Percentiles rank a stretch among this genome's conserved stretches.
Evolutionary conservation across 208 protist species (phyloP).

Genomic region (Plasmodiophora brassicae): DNA sequence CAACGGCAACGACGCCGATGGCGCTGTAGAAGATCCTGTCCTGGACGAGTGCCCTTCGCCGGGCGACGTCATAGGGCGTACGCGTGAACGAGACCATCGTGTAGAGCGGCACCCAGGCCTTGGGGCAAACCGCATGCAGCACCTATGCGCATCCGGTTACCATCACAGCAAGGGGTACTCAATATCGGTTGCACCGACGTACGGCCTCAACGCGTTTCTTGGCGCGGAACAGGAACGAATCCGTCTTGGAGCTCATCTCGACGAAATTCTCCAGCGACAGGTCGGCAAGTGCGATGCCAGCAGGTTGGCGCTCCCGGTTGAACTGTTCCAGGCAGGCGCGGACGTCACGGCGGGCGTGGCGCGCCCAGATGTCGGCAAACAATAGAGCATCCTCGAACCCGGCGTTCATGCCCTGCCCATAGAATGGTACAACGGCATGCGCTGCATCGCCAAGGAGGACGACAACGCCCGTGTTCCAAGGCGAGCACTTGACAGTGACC

Average conservation of each 20-base stretch:
- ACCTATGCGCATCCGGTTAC: background rate
- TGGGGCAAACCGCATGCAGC: background rate
- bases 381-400: constrained; percentile 28
- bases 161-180: background rate
- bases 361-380: constrained; percentile 10
- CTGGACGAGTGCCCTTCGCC: background rate
- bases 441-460: constrained; percentile 20
- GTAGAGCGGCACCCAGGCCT: constrained; percentile 6
- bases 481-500: background rate
- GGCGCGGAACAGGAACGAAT: background rate
- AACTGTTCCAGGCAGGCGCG: background rate
- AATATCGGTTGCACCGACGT: background rate
- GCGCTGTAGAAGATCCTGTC: background rate
- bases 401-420: constrained; percentile 34
- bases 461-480: constrained; percentile 2
- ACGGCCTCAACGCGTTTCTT: constrained; percentile 30
- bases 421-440: constrained; percentile 32
- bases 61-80: background rate
- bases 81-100: constrained; percentile 35
- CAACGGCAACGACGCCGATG: background rate
- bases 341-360: background rate
- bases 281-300: constrained; percentile 3
- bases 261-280: background rate
- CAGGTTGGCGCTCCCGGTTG: background rate
- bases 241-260: constrained; percentile 30